These are phyloP conservation scores for Populus nigra DNA, from an alignment of 345 rosid species.

Conservation along the genomic window DNA sequence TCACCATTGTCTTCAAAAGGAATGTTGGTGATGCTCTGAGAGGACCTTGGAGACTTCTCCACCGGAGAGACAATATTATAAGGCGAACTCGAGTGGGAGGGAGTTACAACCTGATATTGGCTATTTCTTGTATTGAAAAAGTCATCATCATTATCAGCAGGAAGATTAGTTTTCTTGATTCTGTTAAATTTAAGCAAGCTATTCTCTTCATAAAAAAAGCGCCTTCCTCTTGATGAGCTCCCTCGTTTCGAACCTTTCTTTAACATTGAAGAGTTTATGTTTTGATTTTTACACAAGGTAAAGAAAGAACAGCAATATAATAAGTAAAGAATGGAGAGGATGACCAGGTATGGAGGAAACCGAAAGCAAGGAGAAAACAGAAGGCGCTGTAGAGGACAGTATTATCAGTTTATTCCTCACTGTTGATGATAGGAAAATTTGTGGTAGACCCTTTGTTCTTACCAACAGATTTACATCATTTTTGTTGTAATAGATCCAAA, in stretches of 20 bases:
- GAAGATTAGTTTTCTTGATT: constrained; percentile 23
- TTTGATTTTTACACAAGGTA: not conserved
- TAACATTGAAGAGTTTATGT: not conserved
- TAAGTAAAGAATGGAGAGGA: not conserved
- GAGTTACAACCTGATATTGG: not conserved
- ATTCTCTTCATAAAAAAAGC: constrained; percentile 15
- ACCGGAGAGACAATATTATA: constrained; percentile 37
- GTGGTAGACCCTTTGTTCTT: not conserved
- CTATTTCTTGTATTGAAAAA: not conserved
- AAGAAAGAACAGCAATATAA: constrained; percentile 7
- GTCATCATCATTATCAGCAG: constrained; percentile 1
- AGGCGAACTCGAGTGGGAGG: constrained; percentile 15
- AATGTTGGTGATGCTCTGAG: constrained; percentile 16
- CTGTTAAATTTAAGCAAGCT: constrained; percentile 23
- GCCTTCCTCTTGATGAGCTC: constrained; percentile 6
- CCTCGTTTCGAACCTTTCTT: constrained; percentile 25
- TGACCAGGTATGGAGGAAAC: not conserved
- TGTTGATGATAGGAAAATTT: not conserved
- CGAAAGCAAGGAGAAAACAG: not conserved
- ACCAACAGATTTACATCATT: not conserved
- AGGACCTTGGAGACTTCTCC: constrained; percentile 67
- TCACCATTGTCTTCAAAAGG: not conserved
- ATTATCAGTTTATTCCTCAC: not conserved
- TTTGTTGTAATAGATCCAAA: not conserved
- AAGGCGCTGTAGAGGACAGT: not conserved